Base-by-base conservation (phyloP, 2,329 filamentous ascomycete genomes). In the Mycosphaerella arachidis region DNA sequence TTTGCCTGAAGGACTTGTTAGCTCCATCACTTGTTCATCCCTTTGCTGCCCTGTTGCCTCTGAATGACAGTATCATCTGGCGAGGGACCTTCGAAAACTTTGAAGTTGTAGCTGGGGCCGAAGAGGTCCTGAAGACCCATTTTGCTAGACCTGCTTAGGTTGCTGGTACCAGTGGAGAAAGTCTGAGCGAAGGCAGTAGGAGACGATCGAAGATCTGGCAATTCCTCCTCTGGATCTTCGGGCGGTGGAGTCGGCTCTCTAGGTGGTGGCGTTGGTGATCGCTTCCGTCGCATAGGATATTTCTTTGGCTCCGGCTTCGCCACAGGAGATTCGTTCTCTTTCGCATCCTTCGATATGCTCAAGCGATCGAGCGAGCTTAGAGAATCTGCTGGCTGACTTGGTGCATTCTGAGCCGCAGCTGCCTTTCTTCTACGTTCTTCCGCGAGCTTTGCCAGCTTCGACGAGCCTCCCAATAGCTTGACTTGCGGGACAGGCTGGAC, bases 371-470 rank as follows among this genome's bases (percentile, higher is more conserved):
- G 71, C 40, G 79, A 73, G 29, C 75, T 72, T n/a, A 78, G 63
- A 1, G 77, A 72, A 24, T 67, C 61, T n/a, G 55, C 55, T 16
- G 59, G 37, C 27, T 60, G 46, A n/a, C 60, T 57, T 37, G 64
- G 59, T 16, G 59, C 45, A 27, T 50, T 27, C 13, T 16, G 46
- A n/a, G 66, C 55, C 7, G 71, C 70, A 31, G 86, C 86, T 13
- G 86, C 86, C 74, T 92, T 96, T 76, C 90, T 92, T 73, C 92
- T 92, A 30, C 92, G 84, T 56, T 90, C 89, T 35, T 91, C 91
- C 55, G 93, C 92, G 46, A 99, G 79, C 52, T 91, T 91, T 68
- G 96, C 93, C 50, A 99, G 80, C 70, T 99, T 99, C 5, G 93
- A 96, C 8, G 86, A 84, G 35, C 94, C 95, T 31, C 94, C 95